Conservation (phyloP, 1,139 yeast species). For the Arxiozyma slooffiae region DNA sequence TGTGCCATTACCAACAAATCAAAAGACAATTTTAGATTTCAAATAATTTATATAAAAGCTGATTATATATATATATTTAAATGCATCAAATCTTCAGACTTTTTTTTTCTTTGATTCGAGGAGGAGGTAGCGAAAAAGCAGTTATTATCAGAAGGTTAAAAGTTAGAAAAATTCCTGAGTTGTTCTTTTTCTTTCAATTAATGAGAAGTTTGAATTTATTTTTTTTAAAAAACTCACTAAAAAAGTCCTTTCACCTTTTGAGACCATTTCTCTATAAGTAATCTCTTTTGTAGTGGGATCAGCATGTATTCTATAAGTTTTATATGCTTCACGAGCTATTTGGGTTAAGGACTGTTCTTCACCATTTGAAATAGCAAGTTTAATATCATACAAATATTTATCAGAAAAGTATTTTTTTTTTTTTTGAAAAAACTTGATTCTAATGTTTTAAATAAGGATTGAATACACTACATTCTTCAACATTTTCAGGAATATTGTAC, state of each 20-base stretch:
- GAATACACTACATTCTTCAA: constrained; percentile 51
- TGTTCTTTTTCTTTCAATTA: constrained; percentile 43
- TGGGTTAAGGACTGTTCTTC: constrained; percentile 33
- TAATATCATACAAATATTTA: constrained; percentile 40
- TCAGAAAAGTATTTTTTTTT: constrained; percentile 48
- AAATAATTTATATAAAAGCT: background rate
- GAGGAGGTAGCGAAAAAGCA: constrained; percentile 63
- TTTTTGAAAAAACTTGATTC: constrained; percentile 47
- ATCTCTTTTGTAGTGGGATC: constrained; percentile 43
- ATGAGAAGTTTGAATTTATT: constrained; percentile 60
- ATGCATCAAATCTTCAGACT: too few relatives aligned
- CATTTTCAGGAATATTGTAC: constrained; percentile 30
- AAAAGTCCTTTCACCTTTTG: constrained; percentile 65
- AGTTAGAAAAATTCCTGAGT: constrained; percentile 61
- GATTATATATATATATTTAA: background rate
- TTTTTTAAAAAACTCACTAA: constrained; percentile 84
- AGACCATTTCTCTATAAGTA: constrained; percentile 74
- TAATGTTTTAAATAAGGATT: constrained; percentile 89
- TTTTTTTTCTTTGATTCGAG: too few relatives aligned
- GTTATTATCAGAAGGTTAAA: constrained; percentile 41
- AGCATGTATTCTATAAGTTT: constrained; percentile 68
- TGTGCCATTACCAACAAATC: constrained; percentile 20
- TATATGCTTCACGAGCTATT: constrained; percentile 46
- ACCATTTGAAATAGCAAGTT: constrained; percentile 24
- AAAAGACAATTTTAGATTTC: constrained; percentile 3